Conservation (phyloP, 2,329 filamentous ascomycete genomes). For the Aspergillus melleus region DNA sequence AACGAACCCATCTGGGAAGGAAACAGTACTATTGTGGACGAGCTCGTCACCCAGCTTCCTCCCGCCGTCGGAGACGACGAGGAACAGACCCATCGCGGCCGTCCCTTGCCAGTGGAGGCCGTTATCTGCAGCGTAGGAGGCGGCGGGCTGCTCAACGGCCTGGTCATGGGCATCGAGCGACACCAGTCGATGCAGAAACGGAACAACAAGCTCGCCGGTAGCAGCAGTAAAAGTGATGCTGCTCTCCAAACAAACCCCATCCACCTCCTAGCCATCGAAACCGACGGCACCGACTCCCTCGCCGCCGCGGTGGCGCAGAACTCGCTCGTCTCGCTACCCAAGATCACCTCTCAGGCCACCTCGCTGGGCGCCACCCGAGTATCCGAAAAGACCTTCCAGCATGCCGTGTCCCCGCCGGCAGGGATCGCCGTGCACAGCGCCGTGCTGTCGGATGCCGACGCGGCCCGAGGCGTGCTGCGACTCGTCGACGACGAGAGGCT, state of each 20-base stretch:
- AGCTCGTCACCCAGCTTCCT: constrained; percentile 44
- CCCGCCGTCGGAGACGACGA: constrained; percentile 32
- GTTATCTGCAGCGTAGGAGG: constrained; percentile 79
- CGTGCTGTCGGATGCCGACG: constrained; percentile 73
- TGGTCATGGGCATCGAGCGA: constrained; percentile 67
- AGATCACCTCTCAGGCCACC: constrained; percentile 74
- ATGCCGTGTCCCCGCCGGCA: constrained; percentile 51
- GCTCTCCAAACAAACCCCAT: constrained; percentile 30
- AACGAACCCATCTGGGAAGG: constrained; percentile 49
- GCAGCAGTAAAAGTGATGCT: background rate
- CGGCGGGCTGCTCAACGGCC: constrained; percentile 74
- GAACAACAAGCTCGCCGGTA: constrained; percentile 7
- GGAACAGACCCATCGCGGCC: constrained; percentile 25
- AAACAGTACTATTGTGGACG: constrained; percentile 46
- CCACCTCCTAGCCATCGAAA: constrained; percentile 72
- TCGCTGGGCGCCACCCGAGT: constrained; percentile 74
- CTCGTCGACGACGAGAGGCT: constrained; percentile 80
- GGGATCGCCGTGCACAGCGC: constrained; percentile 57
- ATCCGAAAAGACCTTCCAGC: constrained; percentile 65
- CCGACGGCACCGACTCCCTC: constrained; percentile 70
- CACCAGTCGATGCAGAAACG: constrained; percentile 40
- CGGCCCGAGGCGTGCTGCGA: constrained; percentile 71
- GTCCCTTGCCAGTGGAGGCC: constrained; percentile 57
- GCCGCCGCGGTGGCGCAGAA: constrained; percentile 56
- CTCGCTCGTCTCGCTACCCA: constrained; percentile 63